These are phyloP conservation scores for Fusarium miscanthi DNA, from an alignment of 2,329 filamentous ascomycete genomes.

Conservation along the genomic window DNA sequence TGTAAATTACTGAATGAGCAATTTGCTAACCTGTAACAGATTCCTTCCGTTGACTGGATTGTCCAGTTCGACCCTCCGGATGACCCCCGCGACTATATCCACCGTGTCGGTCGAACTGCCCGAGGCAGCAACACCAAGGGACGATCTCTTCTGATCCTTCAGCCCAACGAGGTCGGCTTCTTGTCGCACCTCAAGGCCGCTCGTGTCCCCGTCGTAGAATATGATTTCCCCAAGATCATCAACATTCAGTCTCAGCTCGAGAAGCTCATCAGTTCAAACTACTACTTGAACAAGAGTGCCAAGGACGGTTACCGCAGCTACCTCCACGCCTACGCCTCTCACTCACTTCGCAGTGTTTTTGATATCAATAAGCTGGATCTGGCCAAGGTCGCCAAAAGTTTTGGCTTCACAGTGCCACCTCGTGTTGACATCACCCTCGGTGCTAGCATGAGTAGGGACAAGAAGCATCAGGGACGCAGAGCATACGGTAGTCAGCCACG, in stretches of 20 bases:
- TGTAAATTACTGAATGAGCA: not conserved
- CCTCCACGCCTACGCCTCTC: constrained; percentile 92
- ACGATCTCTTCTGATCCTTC: constrained; percentile 90
- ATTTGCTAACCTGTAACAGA: constrained; percentile 58
- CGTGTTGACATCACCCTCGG: constrained; percentile 87
- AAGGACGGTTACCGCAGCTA: constrained; percentile 88
- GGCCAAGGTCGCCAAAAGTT: constrained; percentile 84
- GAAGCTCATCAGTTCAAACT: constrained; percentile 93
- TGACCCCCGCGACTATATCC: constrained; percentile 91
- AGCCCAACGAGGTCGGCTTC: constrained; percentile 93
- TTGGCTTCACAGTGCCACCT: constrained; percentile 82
- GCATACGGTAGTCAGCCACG: constrained; percentile 83
- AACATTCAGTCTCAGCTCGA: constrained; percentile 93
- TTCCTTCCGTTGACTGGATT: constrained; percentile 95
- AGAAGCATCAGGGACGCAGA: constrained; percentile 70
- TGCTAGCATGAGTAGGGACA: constrained; percentile 79
- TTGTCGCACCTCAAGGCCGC: constrained; percentile 90
- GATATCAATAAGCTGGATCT: constrained; percentile 87
- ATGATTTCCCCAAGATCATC: constrained; percentile 95
- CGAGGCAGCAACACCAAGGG: constrained; percentile 86
- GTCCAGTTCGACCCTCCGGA: constrained; percentile 96
- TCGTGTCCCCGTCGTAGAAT: constrained; percentile 93
- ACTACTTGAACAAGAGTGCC: constrained; percentile 91
- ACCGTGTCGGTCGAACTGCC: constrained; percentile 94
- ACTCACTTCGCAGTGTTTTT: constrained; percentile 67